Evolutionary conservation across 768 basidiomycete species (phyloP), one percentile per base, ranked within the genome.

Genomic region (Amanita phalloides): DNA sequence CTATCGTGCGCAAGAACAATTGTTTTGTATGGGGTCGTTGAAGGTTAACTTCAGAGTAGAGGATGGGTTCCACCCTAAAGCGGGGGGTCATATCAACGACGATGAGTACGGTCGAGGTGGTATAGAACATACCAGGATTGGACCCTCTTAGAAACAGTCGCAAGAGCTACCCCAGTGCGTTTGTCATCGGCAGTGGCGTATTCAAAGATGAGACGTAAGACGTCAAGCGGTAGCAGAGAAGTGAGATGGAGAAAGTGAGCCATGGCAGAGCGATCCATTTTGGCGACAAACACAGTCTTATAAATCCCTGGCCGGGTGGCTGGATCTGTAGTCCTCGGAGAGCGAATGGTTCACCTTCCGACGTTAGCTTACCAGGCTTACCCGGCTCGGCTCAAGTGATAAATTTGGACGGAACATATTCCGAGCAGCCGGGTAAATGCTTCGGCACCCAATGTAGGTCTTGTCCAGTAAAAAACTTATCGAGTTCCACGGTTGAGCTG

Each of bases 1-100:
- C 61, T 48, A 71, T 61, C 1, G 71, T 70, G 25, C 69, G 63
- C 3, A 73, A 58, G 49, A 73, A 72, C 8, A 64, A 60, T 26
- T 60, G 64, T 23, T 60, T 62, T 2, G 67, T 66, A 20, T 62
- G 62, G 45, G 66, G 63, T 7, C 63, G 64, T 49, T 57, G 59
- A 11, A 73, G 60, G 37, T 58, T 59, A 0, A 72, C 67, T 9
- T 64, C 59, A 8, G 62, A 55, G 54, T 72, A 72, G 23, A 73
- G 58, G 30, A 68, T 60, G 30, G 56, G 56, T 43, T 70, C 69
- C 4, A 71, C 62, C 70, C 70, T 71, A 41, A 10, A 7, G 21
- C 7, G 14, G 10, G 10, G 6, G 3, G 1, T 25, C 4, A 28
- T 37, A 17, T 47, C 32, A 49, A 37, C 36, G 21, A 28, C 26